Base-by-base conservation (phyloP, 805 yeast species). In the Nakazawaea wyomingensis region DNA sequence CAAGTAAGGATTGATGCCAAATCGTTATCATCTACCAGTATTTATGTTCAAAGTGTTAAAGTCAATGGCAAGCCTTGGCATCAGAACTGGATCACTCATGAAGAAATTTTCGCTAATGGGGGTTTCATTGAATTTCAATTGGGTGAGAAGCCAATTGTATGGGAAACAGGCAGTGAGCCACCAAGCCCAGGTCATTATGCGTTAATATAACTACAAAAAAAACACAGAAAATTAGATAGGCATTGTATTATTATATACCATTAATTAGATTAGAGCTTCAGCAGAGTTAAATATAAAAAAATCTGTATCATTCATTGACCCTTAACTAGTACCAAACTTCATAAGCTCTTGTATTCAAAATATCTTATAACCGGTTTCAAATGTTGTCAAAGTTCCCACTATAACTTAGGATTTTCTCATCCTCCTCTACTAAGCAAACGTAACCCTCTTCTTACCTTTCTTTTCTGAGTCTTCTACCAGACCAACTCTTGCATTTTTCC, bases 391-490 rank as follows among this genome's bases (percentile, higher is more conserved):
- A n/a, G n/a, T n/a, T n/a, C n/a, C n/a, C n/a, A n/a, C n/a, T n/a
- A n/a, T n/a, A n/a, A n/a, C n/a, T n/a, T n/a, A n/a, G n/a, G n/a
- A n/a, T n/a, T n/a, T n/a, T n/a, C n/a, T n/a, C n/a, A n/a, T n/a
- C n/a, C n/a, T n/a, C n/a, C n/a, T n/a, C n/a, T n/a, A n/a, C n/a
- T 50, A 72, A 19, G 79, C 79, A 58, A 76, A 76, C 4, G 78
- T 66, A 33, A 76, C 82, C 28, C 64, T 60, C 57, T 65, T 69
- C 51, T 51, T 53, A 13, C 54, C 54, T 18, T 50, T 53, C 19
- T 48, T 47, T 16, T 55, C 53, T 4, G 46, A 50, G 5, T 55
- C 54, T 8, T 46, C 54, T 40, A 50, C 48, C 4, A 52, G 42
- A 13, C 55, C 46, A 11, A 48, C 54, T 43, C 54, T 64, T 5